Base-by-base conservation (phyloP, 2,329 filamentous ascomycete genomes). In the Xylaria arbuscula region DNA sequence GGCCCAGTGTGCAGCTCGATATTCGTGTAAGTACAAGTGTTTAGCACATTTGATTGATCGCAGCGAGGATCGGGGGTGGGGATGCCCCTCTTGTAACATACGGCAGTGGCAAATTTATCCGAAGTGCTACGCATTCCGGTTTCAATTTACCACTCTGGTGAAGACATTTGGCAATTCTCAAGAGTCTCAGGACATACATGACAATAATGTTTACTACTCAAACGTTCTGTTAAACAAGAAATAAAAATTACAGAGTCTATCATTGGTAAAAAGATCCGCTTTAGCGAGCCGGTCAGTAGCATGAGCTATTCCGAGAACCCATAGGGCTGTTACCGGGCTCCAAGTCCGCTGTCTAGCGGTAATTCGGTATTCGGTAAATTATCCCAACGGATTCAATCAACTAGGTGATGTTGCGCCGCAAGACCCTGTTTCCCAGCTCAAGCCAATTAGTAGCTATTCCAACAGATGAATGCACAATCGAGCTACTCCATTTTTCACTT, bases 321-420 rank as follows among this genome's bases (percentile, higher is more conserved):
- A 36, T 56, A 22, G 53, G 32, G n/a, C 2, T 15, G 32, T 22
- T 22, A 17, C 36, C 13, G 34, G n/a, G 6, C 19, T 56, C 11
- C 2, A 6, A 40, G 19, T 17, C 19, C 10, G 3, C 22, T 40
- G 19, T 2, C 5, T 56, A 28, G 34, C 54, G 54, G 54, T 24
- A 56, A 15, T 56, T 40, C 54, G 54, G 54, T 56, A 56, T 40
- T 56, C 54, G 54, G 54, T 42, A 56, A 55, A 32, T 28, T 5
- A 5, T 28, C 3, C 28, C 5, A 28, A 28, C 28, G 51, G 51
- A 54, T 54, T 36, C 28, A 34, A n/a, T 11, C 2, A 22, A 13
- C 10, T 48, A 15, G 48, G 48, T n/a, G 32, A 32, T 48, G 24
- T 11, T 36, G n/a, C n/a, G n/a, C n/a, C n/a, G n/a, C n/a, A 50